Evolutionary conservation across 2,329 filamentous ascomycete genomes (phyloP), one percentile per base, ranked within the genome.

Genomic region (Trichoderma guizhouense): DNA sequence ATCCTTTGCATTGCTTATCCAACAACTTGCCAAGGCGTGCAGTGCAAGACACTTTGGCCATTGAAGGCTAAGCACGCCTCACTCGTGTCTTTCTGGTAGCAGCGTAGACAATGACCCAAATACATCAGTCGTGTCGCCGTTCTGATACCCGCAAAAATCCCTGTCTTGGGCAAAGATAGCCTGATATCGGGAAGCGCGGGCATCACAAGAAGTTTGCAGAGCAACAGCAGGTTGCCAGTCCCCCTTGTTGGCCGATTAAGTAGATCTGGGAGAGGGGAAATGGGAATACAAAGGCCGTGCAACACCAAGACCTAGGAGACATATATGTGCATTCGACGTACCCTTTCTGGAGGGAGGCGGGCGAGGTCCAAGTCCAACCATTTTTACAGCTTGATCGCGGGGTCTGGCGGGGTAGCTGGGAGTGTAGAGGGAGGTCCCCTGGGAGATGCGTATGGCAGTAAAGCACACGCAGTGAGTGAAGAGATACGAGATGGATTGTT

Each of bases 341-440:
- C 92, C 92, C 88, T 92, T 93, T 76, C 85, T 83, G 77, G 83
- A 84, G 76, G 84, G 84, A 75, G 84, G 84, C 79, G 82, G 84
- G 79, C 84, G 83, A 77, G 84, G 84, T 80, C 85, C 85, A 74
- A 86, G 80, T 75, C 84, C 84, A 77, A 86, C 85, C 85, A 86
- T 86, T 79, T 81, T 85, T 80, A 74, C 74, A 65, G 77, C 71
- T 73, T 72, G 75, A 76, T 79, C 75, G 76, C 75, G 79, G 79
- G 81, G 79, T 51, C 76, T 80, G 79, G 79, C 79, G 79, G 81
- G 81, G 79, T 79, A 81, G 76, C 73, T 60, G 28, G 57, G 58
- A 63, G 53, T 51, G 24, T 55, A n/a, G 34, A 60, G 8, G 7
- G 71, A 72, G 65, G 32, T 61, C 30, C 34, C 18, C 26, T 21